phyloP scores from a whole-genome alignment of 2,329 filamentous ascomycete genomes.

The Colletotrichum australisinense region DNA sequence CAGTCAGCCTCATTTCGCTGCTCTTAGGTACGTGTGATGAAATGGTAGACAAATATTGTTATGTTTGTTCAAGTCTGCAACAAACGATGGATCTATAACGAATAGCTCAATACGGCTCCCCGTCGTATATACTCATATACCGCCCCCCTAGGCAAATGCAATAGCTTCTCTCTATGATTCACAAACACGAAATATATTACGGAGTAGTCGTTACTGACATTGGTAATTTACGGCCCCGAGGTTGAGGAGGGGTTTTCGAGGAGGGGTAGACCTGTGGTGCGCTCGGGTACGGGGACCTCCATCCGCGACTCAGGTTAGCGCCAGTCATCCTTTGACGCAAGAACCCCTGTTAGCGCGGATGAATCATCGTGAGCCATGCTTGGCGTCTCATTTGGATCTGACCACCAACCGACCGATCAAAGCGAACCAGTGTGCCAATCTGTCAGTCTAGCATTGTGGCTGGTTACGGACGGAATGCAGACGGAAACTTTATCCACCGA shows the following conservation, averaged over 20 bases:
- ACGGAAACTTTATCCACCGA: not conserved
- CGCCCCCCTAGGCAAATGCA: too few relatives aligned
- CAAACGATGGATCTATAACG: too few relatives aligned
- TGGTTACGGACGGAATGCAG: not conserved
- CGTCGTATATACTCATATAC: too few relatives aligned
- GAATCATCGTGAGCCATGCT: conserved; percentile 34
- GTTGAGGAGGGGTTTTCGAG: not conserved
- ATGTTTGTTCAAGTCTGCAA: too few relatives aligned
- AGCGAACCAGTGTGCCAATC: not conserved
- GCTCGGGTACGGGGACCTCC: not conserved
- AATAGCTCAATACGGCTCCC: too few relatives aligned
- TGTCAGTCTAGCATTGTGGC: not conserved
- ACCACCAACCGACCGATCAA: not conserved
- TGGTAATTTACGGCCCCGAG: too few relatives aligned
- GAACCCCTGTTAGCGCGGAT: conserved; percentile 29
- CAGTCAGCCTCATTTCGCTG: not conserved
- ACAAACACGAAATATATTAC: not conserved
- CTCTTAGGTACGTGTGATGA: not conserved
- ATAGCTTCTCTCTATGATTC: too few relatives aligned
- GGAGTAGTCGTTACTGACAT: not conserved
- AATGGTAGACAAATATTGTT: too few relatives aligned
- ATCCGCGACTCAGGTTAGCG: too few relatives aligned
- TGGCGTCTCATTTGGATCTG: not conserved
- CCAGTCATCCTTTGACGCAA: not conserved
- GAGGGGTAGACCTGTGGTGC: not conserved